Percentiles rank a stretch among this genome's conserved stretches.
Evolutionary conservation across 805 yeast genomes (phyloP).

Genomic region (Metschnikowia picachoensis): DNA sequence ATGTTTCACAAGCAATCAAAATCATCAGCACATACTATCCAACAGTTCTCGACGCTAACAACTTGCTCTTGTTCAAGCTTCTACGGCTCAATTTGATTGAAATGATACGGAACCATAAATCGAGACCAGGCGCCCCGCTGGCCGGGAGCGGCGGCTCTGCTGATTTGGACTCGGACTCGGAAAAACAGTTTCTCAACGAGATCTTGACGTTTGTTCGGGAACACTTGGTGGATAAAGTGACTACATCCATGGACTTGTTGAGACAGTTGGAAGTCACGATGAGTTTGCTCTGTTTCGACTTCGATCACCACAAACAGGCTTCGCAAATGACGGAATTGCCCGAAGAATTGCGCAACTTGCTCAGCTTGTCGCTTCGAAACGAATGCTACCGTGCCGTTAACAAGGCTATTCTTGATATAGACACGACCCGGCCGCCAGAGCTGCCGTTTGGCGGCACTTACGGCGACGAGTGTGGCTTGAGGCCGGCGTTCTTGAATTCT

Average conservation of each 20-base stretch:
- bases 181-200: conserved; percentile 47
- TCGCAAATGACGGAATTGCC: conserved; percentile 47
- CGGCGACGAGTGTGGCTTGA: conserved; percentile 4
- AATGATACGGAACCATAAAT: conserved; percentile 57
- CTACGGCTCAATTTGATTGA: conserved; percentile 74
- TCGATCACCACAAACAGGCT: conserved; percentile 29
- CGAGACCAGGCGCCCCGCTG: conserved; percentile 4
- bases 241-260: conserved; percentile 55
- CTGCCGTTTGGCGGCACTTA: conserved; percentile 10
- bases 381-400: conserved; percentile 72
- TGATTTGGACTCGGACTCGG: conserved; percentile 18
- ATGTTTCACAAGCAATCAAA: conserved; percentile 55
- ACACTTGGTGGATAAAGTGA: conserved; percentile 58
- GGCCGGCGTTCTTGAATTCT: conserved; percentile 2
- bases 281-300: conserved; percentile 65
- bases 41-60: conserved; percentile 58
- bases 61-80: conserved; percentile 65
- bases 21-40: conserved; percentile 59
- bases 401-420: conserved; percentile 50
- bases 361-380: conserved; percentile 57
- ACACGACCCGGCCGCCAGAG: conserved; percentile 3
- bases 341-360: conserved; percentile 47
- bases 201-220: conserved; percentile 58
- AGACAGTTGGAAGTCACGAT: conserved; percentile 76
- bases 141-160: neutral